These are phyloP conservation scores for Ochromonas danica DNA, from an alignment of 108 stramenopile genomes.

Conservation along the genomic window DNA sequence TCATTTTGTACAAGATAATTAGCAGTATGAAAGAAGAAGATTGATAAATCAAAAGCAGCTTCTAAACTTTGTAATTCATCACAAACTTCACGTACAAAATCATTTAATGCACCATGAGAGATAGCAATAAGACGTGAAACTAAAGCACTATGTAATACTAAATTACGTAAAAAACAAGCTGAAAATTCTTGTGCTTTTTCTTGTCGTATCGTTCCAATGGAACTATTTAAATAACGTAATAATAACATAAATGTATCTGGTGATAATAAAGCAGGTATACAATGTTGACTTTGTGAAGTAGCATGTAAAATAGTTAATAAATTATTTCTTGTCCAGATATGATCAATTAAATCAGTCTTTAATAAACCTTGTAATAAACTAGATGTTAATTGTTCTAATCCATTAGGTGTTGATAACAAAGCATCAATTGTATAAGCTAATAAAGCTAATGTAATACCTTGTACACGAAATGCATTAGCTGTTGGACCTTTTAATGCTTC, in stretches of 20 bases:
- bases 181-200: not conserved
- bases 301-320: not conserved
- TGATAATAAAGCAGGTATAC: not conserved
- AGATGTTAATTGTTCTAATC: no score
- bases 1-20: not conserved
- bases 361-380: not conserved
- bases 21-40: slow-evolving; percentile 4
- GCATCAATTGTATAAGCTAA: no score
- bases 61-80: not conserved
- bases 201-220: not conserved
- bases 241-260: not conserved
- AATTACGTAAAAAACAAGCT: not conserved
- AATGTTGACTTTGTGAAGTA: not conserved
- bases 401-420: no score
- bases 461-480: not conserved
- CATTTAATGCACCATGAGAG: not conserved
- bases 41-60: not conserved
- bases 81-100: not conserved
- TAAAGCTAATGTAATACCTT: not conserved
- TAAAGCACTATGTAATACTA: not conserved
- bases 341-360: not conserved
- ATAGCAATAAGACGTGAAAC: not conserved
- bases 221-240: not conserved
- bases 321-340: not conserved
- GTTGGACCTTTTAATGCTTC: not conserved